Conservation (phyloP, 129 eudicot species). For the Tagetes patula region DNA sequence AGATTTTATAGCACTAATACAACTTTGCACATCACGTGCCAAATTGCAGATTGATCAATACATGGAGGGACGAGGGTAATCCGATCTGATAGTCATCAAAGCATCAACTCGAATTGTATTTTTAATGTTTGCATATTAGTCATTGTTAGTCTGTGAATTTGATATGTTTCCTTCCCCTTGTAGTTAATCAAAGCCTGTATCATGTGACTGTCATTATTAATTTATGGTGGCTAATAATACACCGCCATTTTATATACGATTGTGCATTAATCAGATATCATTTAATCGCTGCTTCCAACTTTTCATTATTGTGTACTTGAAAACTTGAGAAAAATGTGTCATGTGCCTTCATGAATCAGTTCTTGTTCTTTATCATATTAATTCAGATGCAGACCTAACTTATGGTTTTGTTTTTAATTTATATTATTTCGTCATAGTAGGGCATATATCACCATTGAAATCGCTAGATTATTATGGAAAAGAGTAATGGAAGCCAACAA, state of each 20-base stretch:
- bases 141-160: slow-evolving; percentile 34
- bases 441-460: slow-evolving; percentile 3
- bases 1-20: slow-evolving; percentile 3
- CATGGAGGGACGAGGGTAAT: slow-evolving; percentile 1
- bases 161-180: slow-evolving; percentile 6
- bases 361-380: neutral
- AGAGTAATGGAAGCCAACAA: slow-evolving; percentile 21
- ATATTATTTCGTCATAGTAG: slow-evolving; percentile 3
- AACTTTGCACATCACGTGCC: neutral
- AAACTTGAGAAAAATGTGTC: neutral
- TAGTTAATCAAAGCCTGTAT: slow-evolving; percentile 21
- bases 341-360: neutral
- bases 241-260: slow-evolving; percentile 4
- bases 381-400: slow-evolving; percentile 27
- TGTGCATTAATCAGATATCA: slow-evolving; percentile 14
- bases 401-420: neutral
- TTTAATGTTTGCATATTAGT: slow-evolving; percentile 34
- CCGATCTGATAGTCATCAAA: neutral
- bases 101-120: slow-evolving; percentile 29
- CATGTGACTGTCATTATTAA: slow-evolving; percentile 29
- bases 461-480: slow-evolving; percentile 18
- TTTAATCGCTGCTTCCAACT: slow-evolving; percentile 33
- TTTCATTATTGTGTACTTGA: slow-evolving; percentile 25
- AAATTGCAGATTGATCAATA: slow-evolving; percentile 23
- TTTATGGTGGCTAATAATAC: slow-evolving; percentile 27